A percentile compares a stretch with the other conserved stretches of the same genome.
phyloP scores from a whole-genome alignment of 805 yeast species.

The Candida alai region DNA sequence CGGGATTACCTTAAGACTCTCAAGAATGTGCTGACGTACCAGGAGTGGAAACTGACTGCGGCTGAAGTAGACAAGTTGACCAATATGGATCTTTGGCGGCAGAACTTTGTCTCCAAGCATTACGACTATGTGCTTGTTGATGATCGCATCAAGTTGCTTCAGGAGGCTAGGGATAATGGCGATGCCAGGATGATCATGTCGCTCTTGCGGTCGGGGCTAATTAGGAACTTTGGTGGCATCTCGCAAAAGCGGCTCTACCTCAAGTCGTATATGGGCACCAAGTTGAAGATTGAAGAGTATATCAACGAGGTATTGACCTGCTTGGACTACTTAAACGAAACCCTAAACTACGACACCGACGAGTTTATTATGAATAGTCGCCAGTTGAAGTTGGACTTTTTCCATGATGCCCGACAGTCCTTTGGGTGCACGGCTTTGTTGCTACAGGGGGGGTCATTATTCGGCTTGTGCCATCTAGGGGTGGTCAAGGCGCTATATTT shows the following conservation, averaged over 20 bases:
- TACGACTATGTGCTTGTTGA: conserved; percentile 83
- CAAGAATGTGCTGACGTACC: conserved; percentile 52
- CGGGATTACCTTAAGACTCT: conserved; percentile 47
- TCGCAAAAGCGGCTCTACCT: conserved; percentile 75
- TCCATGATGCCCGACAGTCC: conserved; percentile 81
- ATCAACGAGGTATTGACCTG: conserved; percentile 71
- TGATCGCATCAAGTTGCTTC: conserved; percentile 61
- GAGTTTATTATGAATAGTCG: conserved; percentile 42
- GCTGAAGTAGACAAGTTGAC: conserved; percentile 47
- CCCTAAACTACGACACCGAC: conserved; percentile 25
- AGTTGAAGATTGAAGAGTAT: conserved; percentile 82
- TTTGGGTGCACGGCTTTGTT: conserved; percentile 88
- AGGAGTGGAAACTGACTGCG: conserved; percentile 64
- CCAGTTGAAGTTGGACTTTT: conserved; percentile 67
- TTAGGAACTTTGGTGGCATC: conserved; percentile 90
- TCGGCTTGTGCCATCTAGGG: conserved; percentile 92
- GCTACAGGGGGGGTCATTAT: conserved; percentile 91
- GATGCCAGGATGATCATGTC: conserved; percentile 61
- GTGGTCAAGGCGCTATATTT: conserved; percentile 80
- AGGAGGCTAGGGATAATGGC: conserved; percentile 54
- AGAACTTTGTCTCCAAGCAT: conserved; percentile 73
- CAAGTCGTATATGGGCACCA: conserved; percentile 84
- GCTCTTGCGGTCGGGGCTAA: conserved; percentile 72
- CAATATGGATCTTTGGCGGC: conserved; percentile 59
- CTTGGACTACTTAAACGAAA: conserved; percentile 55